Evolutionary conservation across 2,329 filamentous ascomycete genomes (phyloP).

Genomic region (Zymoseptoria pseudotritici): DNA sequence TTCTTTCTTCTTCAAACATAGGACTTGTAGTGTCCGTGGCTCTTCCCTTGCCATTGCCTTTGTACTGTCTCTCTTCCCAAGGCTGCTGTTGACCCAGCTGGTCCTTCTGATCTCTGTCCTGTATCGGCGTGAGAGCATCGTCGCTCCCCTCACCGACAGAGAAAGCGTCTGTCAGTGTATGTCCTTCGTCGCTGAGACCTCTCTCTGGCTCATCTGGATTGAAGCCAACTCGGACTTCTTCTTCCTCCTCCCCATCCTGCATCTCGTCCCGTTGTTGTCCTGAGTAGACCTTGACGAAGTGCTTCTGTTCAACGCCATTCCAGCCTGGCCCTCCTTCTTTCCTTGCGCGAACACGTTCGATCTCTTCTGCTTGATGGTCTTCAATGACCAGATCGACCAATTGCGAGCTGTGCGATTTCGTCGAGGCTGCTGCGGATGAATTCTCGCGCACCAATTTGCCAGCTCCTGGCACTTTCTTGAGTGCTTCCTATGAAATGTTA

Average conservation of each 20-base stretch:
- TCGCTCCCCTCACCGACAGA: constrained; percentile 36
- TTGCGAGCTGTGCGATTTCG: constrained; percentile 52
- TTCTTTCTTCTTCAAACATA: constrained; percentile 24
- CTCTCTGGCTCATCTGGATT: constrained; percentile 42
- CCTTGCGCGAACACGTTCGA: constrained; percentile 53
- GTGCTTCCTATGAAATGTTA: constrained; percentile 14
- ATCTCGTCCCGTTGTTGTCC: constrained; percentile 28
- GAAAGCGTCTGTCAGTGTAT: constrained; percentile 41
- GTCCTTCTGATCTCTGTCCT: constrained; percentile 17
- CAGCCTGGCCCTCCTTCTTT: constrained; percentile 56
- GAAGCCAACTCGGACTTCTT: constrained; percentile 49
- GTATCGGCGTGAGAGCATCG: constrained; percentile 17
- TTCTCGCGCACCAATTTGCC: constrained; percentile 38
- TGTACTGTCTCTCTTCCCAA: constrained; percentile 25
- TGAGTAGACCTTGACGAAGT: constrained; percentile 48
- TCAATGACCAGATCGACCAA: constrained; percentile 62
- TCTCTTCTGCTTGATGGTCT: constrained; percentile 54
- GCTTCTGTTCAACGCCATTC: constrained; percentile 50
- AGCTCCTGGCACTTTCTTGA: constrained; percentile 26
- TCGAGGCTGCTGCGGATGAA: constrained; percentile 36
- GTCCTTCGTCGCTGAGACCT: constrained; percentile 36
- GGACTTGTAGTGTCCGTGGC: constrained; percentile 9
- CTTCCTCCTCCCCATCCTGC: constrained; percentile 40
- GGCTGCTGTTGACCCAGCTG: constrained; percentile 23
- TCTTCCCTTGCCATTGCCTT: constrained; percentile 6